Conservation (phyloP, 2,329 filamentous ascomycete genomes). For the Dactylellina sp. region DNA sequence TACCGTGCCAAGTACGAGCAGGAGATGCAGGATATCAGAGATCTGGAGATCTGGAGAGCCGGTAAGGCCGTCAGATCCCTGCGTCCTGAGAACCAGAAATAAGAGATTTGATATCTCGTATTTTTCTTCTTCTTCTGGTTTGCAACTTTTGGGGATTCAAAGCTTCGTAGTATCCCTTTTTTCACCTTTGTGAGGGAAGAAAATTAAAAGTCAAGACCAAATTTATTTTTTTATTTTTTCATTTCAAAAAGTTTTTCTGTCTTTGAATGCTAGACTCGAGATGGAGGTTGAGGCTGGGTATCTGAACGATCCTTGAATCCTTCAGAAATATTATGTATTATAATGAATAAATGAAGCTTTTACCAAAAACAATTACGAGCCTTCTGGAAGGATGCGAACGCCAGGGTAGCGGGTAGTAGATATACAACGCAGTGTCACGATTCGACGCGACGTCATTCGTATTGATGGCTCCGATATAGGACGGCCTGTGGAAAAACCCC, state of each 20-base stretch:
- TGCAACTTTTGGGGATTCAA: too few relatives aligned
- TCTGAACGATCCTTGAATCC: neutral
- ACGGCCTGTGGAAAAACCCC: neutral
- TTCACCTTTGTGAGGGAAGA: conserved; percentile 38
- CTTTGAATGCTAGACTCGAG: conserved; percentile 15
- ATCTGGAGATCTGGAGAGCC: conserved; percentile 98
- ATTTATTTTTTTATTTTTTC: conserved; percentile 60
- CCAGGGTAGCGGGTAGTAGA: too few relatives aligned
- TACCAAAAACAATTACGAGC: neutral
- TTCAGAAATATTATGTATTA: conserved; percentile 9
- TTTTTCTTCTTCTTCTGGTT: conserved; percentile 13
- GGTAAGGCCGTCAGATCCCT: conserved; percentile 95
- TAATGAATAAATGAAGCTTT: neutral
- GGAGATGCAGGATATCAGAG: conserved; percentile 98
- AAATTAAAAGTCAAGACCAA: conserved; percentile 63
- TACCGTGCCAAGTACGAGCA: conserved; percentile 98
- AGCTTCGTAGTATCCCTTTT: conserved; percentile 22
- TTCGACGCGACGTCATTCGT: neutral
- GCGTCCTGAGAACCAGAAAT: conserved; percentile 87
- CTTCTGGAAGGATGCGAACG: neutral
- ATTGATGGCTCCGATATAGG: conserved; percentile 9
- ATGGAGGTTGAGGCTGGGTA: neutral
- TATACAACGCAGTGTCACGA: too few relatives aligned
- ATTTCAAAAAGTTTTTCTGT: conserved; percentile 42
- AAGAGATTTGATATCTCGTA: conserved; percentile 58